Evolutionary conservation across 148 eudicot genomes (phyloP).

Genomic region (Vaccinium vitisidaea): DNA sequence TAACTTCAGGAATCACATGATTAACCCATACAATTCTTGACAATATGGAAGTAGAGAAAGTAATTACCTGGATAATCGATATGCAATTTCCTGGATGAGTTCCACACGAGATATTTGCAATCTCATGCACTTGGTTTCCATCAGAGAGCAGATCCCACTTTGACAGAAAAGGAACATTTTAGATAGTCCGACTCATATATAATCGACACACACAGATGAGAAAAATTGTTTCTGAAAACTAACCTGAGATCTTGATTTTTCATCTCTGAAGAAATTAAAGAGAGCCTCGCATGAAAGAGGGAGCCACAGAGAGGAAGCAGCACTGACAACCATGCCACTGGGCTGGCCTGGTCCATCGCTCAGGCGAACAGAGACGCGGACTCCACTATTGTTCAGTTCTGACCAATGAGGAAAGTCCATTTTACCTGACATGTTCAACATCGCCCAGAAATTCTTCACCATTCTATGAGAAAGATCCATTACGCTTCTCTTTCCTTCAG

Average conservation of each 20-base stretch:
- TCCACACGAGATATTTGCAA: slow-evolving; percentile 39
- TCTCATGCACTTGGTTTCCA: slow-evolving; percentile 29
- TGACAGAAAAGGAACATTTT: background rate
- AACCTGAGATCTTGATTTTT: slow-evolving; percentile 43
- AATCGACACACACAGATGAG: no score
- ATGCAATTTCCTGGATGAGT: slow-evolving; percentile 39
- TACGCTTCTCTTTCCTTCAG: slow-evolving; percentile 36
- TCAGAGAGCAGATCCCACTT: slow-evolving; percentile 61
- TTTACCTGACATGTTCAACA: slow-evolving; percentile 28
- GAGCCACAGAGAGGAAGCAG: slow-evolving; percentile 50
- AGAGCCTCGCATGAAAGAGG: slow-evolving; percentile 39
- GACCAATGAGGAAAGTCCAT: slow-evolving; percentile 23
- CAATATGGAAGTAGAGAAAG: background rate
- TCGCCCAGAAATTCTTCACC: slow-evolving; percentile 45
- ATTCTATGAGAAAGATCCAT: slow-evolving; percentile 47
- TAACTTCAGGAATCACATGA: background rate
- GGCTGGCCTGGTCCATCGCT: slow-evolving; percentile 31
- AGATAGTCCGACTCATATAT: background rate
- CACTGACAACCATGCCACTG: slow-evolving; percentile 34
- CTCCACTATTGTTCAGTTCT: slow-evolving; percentile 23
- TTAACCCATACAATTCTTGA: background rate
- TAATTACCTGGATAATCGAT: slow-evolving; percentile 50
- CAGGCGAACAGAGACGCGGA: slow-evolving; percentile 26
- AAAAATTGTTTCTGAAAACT: background rate
- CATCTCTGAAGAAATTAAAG: slow-evolving; percentile 42